Percentiles rank a stretch among this genome's conserved stretches.
Conservation (phyloP, 2,329 filamentous ascomycete species). For the Trichocomaceae sp. region DNA sequence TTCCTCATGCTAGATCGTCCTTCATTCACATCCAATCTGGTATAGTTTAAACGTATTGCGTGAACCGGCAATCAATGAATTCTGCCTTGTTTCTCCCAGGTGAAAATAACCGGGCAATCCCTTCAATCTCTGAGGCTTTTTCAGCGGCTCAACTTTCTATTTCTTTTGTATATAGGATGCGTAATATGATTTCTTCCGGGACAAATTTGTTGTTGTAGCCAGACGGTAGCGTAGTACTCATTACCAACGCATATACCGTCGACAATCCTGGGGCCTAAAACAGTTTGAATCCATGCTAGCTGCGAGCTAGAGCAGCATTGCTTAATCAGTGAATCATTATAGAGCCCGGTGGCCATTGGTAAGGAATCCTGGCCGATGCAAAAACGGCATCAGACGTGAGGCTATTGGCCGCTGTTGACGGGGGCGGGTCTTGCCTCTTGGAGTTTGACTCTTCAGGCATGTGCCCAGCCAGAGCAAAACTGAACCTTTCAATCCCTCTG, state of each 20-base stretch:
- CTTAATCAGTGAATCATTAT: too few species aligned
- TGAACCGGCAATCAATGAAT: neutral
- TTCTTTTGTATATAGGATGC: neutral
- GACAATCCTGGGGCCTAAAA: neutral
- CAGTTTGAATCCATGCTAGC: neutral
- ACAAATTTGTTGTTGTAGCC: neutral
- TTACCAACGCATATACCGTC: neutral
- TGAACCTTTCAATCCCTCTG: neutral
- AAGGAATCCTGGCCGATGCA: neutral
- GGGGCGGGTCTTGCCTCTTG: neutral
- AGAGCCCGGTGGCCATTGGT: too few species aligned
- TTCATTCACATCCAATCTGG: neutral
- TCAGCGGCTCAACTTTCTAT: neutral
- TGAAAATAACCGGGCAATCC: neutral
- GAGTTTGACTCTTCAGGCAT: neutral
- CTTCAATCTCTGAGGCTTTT: neutral
- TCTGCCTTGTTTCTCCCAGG: neutral
- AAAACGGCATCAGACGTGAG: neutral
- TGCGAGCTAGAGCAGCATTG: neutral
- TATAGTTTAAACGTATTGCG: neutral
- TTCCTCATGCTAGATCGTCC: neutral
- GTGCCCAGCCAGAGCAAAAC: neutral
- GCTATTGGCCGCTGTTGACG: neutral
- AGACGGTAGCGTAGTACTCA: neutral
- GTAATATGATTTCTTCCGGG: neutral